These are phyloP conservation scores for Hortiboletus rubellus DNA, from an alignment of 1,284 basidiomycete species.

Conservation along the genomic window DNA sequence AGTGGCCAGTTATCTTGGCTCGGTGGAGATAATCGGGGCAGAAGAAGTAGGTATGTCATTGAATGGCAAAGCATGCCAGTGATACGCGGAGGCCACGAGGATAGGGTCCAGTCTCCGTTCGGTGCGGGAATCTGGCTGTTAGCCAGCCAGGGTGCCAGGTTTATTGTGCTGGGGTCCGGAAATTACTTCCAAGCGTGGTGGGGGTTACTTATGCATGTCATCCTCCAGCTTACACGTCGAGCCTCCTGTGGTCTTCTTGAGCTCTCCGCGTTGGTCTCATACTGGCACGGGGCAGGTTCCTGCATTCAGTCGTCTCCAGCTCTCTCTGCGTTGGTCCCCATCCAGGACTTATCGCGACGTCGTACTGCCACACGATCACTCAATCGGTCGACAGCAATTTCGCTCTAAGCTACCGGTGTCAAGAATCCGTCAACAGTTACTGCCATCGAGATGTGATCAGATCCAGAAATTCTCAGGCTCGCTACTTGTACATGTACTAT, in stretches of 20 bases:
- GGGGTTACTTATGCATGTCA: not conserved
- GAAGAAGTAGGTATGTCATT: not conserved
- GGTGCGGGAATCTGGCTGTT: not conserved
- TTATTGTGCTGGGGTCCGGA: not conserved
- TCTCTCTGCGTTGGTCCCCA: not conserved
- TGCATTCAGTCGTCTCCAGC: too few species aligned
- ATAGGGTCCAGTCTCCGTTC: not conserved
- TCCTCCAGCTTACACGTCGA: not conserved
- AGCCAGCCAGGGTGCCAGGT: not conserved
- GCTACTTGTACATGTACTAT: not conserved
- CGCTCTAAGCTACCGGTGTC: not conserved
- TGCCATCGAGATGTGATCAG: not conserved
- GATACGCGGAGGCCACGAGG: not conserved
- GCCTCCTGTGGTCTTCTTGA: too few species aligned
- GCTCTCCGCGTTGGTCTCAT: too few species aligned
- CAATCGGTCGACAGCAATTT: not conserved
- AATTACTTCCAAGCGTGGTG: not conserved
- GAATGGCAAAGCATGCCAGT: not conserved
- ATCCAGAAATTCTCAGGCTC: not conserved
- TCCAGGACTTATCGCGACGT: not conserved
- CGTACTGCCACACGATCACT: not conserved
- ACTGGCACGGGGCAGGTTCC: too few species aligned
- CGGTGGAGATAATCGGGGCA: too few species aligned
- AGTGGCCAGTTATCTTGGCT: too few species aligned
- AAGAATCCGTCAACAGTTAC: not conserved